Conservation (phyloP, 257 asterid species). For the Buddleja alternifolia region DNA sequence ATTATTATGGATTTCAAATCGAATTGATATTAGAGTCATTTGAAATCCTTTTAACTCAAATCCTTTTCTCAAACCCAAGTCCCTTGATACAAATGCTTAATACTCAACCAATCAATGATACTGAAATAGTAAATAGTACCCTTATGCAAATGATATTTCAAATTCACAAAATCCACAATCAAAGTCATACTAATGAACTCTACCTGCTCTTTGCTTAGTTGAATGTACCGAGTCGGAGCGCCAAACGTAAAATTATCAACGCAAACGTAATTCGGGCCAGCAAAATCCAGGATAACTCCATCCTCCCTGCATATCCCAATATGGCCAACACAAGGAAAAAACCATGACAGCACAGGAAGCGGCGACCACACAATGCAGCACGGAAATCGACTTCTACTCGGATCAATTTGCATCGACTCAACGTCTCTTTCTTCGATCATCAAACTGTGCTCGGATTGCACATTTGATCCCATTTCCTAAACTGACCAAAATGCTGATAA, state of each 20-base stretch:
- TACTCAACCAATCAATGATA: neutral
- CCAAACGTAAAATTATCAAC: conserved; percentile 92
- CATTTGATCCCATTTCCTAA: conserved; percentile 57
- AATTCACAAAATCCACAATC: conserved; percentile 2
- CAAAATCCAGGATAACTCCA: conserved; percentile 92
- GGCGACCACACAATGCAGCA: conserved; percentile 96
- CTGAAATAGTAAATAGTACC: neutral
- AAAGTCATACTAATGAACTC: conserved; percentile 16
- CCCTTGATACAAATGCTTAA: neutral
- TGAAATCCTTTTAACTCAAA: too few species aligned
- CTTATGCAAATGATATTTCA: neutral
- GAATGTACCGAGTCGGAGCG: conserved; percentile 77
- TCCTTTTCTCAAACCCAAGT: too few species aligned
- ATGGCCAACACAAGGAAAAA: conserved; percentile 86
- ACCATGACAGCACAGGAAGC: conserved; percentile 87
- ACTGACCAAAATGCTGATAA: conserved; percentile 26
- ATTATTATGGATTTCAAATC: too few species aligned
- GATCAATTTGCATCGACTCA: conserved; percentile 51
- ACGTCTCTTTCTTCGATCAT: conserved; percentile 49
- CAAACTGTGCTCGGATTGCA: conserved; percentile 51
- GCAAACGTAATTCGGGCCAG: conserved; percentile 86
- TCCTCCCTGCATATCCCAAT: conserved; percentile 88
- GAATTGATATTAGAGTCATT: too few species aligned
- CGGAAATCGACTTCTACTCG: conserved; percentile 70
- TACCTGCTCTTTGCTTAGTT: conserved; percentile 76